Conservation (phyloP, 1,139 yeast species). For the Waltiozyma sp. region DNA sequence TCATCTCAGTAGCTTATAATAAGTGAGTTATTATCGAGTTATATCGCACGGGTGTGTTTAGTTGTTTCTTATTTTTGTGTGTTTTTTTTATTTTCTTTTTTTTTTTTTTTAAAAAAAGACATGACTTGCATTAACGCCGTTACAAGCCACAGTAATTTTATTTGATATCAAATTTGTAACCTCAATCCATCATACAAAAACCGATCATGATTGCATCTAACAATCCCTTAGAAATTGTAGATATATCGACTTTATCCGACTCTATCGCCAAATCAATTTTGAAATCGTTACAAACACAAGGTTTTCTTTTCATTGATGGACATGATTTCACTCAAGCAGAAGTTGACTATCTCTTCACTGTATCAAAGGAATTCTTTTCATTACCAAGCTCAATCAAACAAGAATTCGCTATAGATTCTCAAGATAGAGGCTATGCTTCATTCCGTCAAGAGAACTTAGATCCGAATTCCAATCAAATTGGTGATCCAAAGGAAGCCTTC, state of each 20-base stretch:
- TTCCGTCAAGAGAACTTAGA: conserved; percentile 51
- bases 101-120: no score
- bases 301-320: conserved; percentile 65
- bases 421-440: conserved; percentile 54
- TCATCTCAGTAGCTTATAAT: no score
- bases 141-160: no score
- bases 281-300: conserved; percentile 32
- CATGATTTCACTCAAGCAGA: conserved; percentile 52
- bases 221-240: not conserved
- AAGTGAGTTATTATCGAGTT: no score
- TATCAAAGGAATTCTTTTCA: conserved; percentile 45
- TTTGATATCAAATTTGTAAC: no score
- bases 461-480: conserved; percentile 31
- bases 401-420: conserved; percentile 33
- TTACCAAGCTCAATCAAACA: conserved; percentile 39
- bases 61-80: no score
- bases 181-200: no score
- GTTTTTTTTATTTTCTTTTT: no score
- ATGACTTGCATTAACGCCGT: no score
- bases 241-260: not conserved
- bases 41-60: no score
- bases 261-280: not conserved
- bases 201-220: no score
- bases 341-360: conserved; percentile 40
- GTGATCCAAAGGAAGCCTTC: conserved; percentile 31